These are phyloP conservation scores for Allium fistulosum DNA, from an alignment of 106 monocot species.

Conservation along the genomic window DNA sequence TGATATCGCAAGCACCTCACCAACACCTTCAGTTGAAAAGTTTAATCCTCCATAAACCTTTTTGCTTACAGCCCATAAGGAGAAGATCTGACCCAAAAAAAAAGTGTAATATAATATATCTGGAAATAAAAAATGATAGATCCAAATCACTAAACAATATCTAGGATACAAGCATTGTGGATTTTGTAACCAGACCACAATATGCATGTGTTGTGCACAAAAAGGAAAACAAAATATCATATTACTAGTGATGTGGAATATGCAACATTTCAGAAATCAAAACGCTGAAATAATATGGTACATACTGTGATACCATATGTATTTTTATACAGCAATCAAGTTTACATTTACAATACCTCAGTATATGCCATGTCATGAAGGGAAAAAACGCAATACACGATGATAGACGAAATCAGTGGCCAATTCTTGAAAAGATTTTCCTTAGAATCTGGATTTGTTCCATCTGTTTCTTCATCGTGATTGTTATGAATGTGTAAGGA, in stretches of 20 bases:
- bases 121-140: not conserved
- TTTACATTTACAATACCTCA: constrained; percentile 37
- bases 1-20: constrained; percentile 48
- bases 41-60: constrained; percentile 50
- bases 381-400: constrained; percentile 64
- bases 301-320: not conserved
- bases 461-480: constrained; percentile 10
- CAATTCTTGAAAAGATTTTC: constrained; percentile 56
- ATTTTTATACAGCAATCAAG: not conserved
- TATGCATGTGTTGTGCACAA: not conserved
- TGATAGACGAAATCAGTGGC: constrained; percentile 62
- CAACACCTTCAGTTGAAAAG: constrained; percentile 43
- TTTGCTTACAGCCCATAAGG: constrained; percentile 55
- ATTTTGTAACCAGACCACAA: not conserved
- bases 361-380: constrained; percentile 67
- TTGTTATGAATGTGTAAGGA: constrained; percentile 35
- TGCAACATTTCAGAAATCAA: not conserved
- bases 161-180: not conserved
- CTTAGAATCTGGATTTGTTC: constrained; percentile 3
- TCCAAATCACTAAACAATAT: not conserved
- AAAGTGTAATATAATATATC: not conserved
- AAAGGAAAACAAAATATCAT: no score
- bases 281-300: not conserved
- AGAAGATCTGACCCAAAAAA: constrained; percentile 39
- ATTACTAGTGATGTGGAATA: not conserved